Base-by-base conservation (phyloP, 2,329 filamentous ascomycete genomes). In the Phaeosphaeria sp. region DNA sequence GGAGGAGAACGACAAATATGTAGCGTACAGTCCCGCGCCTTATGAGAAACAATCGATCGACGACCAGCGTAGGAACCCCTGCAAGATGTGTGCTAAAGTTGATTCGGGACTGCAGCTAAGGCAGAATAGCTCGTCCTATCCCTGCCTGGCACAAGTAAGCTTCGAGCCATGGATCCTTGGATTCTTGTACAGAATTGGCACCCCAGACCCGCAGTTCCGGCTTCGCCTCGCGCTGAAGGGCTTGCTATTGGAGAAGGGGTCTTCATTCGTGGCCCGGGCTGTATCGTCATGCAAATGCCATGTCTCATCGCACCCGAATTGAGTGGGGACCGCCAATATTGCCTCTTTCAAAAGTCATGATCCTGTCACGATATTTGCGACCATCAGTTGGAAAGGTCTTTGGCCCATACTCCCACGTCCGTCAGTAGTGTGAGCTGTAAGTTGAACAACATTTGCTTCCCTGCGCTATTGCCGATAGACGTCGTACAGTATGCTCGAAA, bases 41-140 rank as follows among this genome's bases (percentile, higher is more conserved):
- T 67, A 66, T 69, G 62, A 66, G 66, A 59, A 64, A 49, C 46
- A 47, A 56, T 45, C 51, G 65, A 67, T 61, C 59, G 45, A 53
- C 66, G 20, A 40, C 57, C 55, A 60, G 57, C 33, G 24, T 36
- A 56, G 13, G 36, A 39, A 60, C 44, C 61, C 59, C 56, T 63
- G 62, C 56, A 61, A 55, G 51, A 40, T 59, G 50, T 60, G 56
- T 68, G 60, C 67, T 68, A 71, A 67, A 56, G 46, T 65, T 65
- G 63, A 67, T 51, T 60, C 53, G 60, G 49, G 51, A 24, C 20
- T 49, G 51, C 44, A 51, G 36, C 54, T 61, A 59, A 52, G 36
- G 50, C 49, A 55, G 27, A 22, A 59, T 59, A 59, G 63, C 55
- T 50, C 53, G 53, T 50, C 47, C 53, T 60, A 59, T 56, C 57